Conservation (phyloP, 306 rosid species). For the Sechiopsis laciniata region DNA sequence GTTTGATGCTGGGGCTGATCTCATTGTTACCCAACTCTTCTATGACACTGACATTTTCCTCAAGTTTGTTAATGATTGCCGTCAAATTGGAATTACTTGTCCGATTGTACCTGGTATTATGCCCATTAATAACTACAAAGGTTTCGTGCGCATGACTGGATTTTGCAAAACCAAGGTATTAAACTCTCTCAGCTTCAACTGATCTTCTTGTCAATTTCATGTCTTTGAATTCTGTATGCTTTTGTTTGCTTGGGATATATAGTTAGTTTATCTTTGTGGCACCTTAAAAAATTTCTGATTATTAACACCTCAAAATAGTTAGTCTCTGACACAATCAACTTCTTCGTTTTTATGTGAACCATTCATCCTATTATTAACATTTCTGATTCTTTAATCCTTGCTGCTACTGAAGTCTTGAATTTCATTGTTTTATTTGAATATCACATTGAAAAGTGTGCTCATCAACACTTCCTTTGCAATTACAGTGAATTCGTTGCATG, state of each 20-base stretch:
- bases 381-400: not conserved
- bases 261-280: conserved; percentile 14
- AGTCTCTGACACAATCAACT: not conserved
- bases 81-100: conserved; percentile 86
- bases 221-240: conserved; percentile 4
- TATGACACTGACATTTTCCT: conserved; percentile 86
- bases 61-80: conserved; percentile 91
- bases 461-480: too few species aligned
- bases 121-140: conserved; percentile 96
- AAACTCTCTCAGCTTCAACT: not conserved
- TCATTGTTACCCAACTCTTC: conserved; percentile 85
- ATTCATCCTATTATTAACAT: not conserved
- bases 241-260: conserved; percentile 19
- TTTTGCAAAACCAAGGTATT: conserved; percentile 93
- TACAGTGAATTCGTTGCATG: too few species aligned
- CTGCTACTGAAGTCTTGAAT: too few species aligned
- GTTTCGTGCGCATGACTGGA: conserved; percentile 91
- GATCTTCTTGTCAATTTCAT: not conserved
- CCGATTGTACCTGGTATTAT: conserved; percentile 98
- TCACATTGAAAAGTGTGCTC: too few species aligned
- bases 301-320: too few species aligned
- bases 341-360: not conserved
- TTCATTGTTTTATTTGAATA: too few species aligned
- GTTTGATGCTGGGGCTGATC: conserved; percentile 91
- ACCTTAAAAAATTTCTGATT: too few species aligned